These are phyloP conservation scores for Trypanosoma lewisi DNA, from an alignment of 208 protist species.

Conservation along the genomic window DNA sequence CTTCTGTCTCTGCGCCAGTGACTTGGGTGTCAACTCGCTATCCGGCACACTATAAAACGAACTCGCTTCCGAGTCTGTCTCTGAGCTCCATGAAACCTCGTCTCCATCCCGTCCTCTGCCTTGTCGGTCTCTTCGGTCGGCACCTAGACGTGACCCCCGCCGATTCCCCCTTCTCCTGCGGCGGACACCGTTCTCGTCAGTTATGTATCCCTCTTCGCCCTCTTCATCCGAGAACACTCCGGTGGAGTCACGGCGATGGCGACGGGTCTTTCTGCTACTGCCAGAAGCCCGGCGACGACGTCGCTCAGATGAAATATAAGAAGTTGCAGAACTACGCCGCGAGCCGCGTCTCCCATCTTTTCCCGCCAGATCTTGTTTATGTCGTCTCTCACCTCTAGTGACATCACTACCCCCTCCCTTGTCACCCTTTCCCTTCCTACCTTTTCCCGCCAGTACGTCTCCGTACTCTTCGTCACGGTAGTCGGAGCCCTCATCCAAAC, in stretches of 20 bases:
- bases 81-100: not conserved
- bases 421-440: not conserved
- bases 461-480: not conserved
- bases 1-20: not conserved
- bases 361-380: too few relatives aligned
- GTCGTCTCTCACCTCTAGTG: too few relatives aligned
- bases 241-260: not conserved
- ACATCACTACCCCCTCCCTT: too few relatives aligned
- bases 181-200: not conserved
- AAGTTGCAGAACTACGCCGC: not conserved
- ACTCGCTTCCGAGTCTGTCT: not conserved
- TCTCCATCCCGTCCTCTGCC: not conserved
- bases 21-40: slow-evolving; percentile 6
- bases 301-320: not conserved
- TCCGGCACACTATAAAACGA: slow-evolving; percentile 11
- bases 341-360: not conserved
- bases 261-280: not conserved
- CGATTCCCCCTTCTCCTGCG: not conserved
- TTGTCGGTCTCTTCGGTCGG: not conserved
- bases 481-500: not conserved
- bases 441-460: not conserved
- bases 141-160: not conserved
- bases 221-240: not conserved
- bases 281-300: not conserved
- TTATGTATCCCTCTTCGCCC: not conserved